phyloP scores from a whole-genome alignment of 345 rosid species.

The Xanthoceras sorbifolium region DNA sequence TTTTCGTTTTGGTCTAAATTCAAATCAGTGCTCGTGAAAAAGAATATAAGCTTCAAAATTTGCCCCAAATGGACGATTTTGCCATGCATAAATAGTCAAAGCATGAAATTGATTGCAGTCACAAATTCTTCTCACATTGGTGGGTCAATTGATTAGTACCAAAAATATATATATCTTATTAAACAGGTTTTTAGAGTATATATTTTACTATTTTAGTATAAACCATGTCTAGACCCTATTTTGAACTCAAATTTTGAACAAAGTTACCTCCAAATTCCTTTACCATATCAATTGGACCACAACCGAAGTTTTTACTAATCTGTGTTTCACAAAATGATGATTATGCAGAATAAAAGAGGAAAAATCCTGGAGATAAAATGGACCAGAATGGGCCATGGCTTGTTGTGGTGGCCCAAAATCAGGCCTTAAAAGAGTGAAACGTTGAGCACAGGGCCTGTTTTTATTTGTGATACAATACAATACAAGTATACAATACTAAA shows the following conservation, averaged over 20 bases:
- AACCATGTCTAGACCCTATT: background rate
- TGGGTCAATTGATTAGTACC: background rate
- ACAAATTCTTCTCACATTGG: background rate
- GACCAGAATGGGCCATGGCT: background rate
- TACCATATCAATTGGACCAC: background rate
- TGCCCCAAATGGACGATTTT: background rate
- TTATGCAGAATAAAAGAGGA: background rate
- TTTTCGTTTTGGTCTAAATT: slow-evolving; percentile 5
- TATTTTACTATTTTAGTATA: too few species aligned
- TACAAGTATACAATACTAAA: too few species aligned
- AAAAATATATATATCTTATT: too few species aligned
- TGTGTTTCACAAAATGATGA: background rate
- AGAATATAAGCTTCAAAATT: background rate
- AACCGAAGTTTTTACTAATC: background rate
- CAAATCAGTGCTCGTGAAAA: slow-evolving; percentile 5
- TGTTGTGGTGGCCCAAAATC: background rate
- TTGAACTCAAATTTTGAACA: slow-evolving; percentile 15
- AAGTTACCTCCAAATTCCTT: background rate
- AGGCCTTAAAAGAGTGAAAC: background rate
- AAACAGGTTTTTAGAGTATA: background rate
- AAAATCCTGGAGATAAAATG: background rate
- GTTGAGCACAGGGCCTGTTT: background rate
- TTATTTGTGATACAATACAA: background rate
- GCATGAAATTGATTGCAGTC: background rate
- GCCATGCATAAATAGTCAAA: too few species aligned